Percentiles rank a stretch among this genome's conserved stretches.
Conservation (phyloP, 805 yeast genomes). For the Millerago galiae region DNA sequence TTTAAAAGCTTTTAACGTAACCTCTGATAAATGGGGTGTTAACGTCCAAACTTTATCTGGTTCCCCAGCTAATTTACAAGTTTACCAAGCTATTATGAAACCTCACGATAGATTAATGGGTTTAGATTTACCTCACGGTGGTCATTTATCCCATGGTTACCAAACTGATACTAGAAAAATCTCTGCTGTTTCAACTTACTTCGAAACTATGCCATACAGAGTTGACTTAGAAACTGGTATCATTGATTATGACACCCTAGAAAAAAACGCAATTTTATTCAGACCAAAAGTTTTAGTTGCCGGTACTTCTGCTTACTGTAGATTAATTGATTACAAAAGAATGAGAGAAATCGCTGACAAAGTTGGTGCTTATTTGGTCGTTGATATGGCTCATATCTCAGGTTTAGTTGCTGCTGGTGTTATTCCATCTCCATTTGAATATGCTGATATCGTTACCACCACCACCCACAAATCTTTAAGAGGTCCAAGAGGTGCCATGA, state of each 20-base stretch:
- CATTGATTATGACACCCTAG: conserved; percentile 86
- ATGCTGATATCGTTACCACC: conserved; percentile 94
- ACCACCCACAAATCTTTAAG: conserved; percentile 96
- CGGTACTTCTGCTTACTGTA: conserved; percentile 94
- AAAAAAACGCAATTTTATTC: conserved; percentile 73
- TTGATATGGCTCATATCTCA: conserved; percentile 97
- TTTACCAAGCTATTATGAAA: conserved; percentile 82
- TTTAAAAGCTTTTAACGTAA: conserved; percentile 69
- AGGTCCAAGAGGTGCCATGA: conserved; percentile 99
- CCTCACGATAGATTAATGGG: conserved; percentile 96
- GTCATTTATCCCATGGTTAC: conserved; percentile 96
- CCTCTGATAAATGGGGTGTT: conserved; percentile 90
- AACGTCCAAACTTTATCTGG: conserved; percentile 95
- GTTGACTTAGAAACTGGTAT: conserved; percentile 80
- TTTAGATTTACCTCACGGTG: conserved; percentile 96
- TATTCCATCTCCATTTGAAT: conserved; percentile 85
- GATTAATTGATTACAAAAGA: conserved; percentile 83
- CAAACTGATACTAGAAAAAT: conserved; percentile 87
- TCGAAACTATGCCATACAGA: conserved; percentile 97
- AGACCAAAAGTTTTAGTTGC: conserved; percentile 95
- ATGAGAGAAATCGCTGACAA: conserved; percentile 88
- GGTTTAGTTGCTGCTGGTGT: conserved; percentile 95
- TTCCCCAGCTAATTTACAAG: conserved; percentile 93
- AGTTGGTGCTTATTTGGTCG: conserved; percentile 87
- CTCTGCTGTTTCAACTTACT: conserved; percentile 86